Percentiles rank a stretch among this genome's conserved stretches.
Conservation (phyloP, 129 eudicot species). For the Glebionis coronaria region DNA sequence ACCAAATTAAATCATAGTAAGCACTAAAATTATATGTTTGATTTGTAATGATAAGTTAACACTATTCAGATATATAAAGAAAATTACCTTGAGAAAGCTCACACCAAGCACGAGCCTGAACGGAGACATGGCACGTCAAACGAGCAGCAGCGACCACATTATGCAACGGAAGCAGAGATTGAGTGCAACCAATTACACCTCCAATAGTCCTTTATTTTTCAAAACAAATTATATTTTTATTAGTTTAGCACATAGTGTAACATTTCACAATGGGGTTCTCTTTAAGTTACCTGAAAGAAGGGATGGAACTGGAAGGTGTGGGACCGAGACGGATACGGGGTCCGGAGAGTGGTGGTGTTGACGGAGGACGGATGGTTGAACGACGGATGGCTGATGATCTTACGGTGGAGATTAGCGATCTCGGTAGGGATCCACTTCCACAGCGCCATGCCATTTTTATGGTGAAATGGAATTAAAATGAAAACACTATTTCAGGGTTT, state of each 20-base stretch:
- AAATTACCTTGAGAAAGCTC: conserved; percentile 63
- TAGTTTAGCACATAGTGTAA: too few species aligned
- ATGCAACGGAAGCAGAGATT: conserved; percentile 57
- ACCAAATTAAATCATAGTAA: too few species aligned
- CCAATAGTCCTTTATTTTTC: conserved; percentile 35
- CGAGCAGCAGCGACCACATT: conserved; percentile 58
- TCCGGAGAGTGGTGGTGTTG: conserved; percentile 24
- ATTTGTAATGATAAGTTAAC: too few species aligned
- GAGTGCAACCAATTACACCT: conserved; percentile 48
- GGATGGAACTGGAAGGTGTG: conserved; percentile 18
- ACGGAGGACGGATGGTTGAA: conserved; percentile 35
- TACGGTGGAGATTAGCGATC: conserved; percentile 49
- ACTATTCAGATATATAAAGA: neutral
- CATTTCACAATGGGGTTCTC: too few species aligned
- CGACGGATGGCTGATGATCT: conserved; percentile 42
- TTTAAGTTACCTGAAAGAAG: conserved; percentile 17
- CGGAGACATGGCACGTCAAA: conserved; percentile 43
- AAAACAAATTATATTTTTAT: neutral
- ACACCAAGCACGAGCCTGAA: conserved; percentile 57
- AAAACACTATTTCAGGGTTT: neutral
- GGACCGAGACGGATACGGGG: conserved; percentile 39
- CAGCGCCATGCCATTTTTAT: conserved; percentile 56
- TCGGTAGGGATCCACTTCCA: conserved; percentile 48
- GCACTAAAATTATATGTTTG: too few species aligned
- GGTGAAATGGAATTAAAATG: neutral